These are phyloP conservation scores for Boletus fagicola DNA, from an alignment of 768 basidiomycete genomes.

Conservation along the genomic window DNA sequence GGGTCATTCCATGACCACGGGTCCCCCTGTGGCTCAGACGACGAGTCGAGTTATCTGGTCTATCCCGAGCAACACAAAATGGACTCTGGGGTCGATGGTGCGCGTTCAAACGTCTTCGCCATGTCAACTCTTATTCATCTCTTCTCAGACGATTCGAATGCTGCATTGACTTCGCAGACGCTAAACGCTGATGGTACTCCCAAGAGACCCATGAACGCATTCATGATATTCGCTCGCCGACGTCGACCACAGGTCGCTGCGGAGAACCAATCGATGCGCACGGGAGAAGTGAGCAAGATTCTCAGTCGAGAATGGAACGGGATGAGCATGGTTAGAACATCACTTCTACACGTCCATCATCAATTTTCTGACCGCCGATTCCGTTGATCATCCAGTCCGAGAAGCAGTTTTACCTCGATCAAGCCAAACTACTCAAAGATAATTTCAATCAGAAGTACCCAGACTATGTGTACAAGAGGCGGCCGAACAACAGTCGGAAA, in stretches of 20 bases:
- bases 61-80: constrained; percentile 39
- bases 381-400: constrained; percentile 48
- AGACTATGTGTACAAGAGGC: constrained; percentile 85
- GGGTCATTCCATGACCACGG: constrained; percentile 41
- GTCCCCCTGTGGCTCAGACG: constrained; percentile 59
- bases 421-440: constrained; percentile 83
- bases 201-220: constrained; percentile 90
- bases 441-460: constrained; percentile 83
- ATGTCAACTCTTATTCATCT: constrained; percentile 15
- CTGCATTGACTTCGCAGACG: constrained; percentile 68
- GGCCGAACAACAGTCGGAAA: constrained; percentile 84
- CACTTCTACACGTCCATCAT: neutral
- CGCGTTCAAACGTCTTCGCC: constrained; percentile 11
- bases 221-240: constrained; percentile 88
- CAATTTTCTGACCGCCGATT: constrained; percentile 14
- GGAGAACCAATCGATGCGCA: constrained; percentile 88
- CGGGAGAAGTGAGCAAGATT: constrained; percentile 87
- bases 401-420: constrained; percentile 86
- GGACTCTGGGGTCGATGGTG: constrained; percentile 49
- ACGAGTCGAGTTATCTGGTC: constrained; percentile 38
- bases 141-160: constrained; percentile 38
- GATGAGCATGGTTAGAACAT: constrained; percentile 63
- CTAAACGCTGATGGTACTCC: constrained; percentile 86
- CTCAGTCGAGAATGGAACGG: constrained; percentile 82
- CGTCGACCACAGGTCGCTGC: constrained; percentile 80